Base-by-base conservation (phyloP, 2,329 filamentous ascomycete species). In the Paracoccidioides lutzii region DNA sequence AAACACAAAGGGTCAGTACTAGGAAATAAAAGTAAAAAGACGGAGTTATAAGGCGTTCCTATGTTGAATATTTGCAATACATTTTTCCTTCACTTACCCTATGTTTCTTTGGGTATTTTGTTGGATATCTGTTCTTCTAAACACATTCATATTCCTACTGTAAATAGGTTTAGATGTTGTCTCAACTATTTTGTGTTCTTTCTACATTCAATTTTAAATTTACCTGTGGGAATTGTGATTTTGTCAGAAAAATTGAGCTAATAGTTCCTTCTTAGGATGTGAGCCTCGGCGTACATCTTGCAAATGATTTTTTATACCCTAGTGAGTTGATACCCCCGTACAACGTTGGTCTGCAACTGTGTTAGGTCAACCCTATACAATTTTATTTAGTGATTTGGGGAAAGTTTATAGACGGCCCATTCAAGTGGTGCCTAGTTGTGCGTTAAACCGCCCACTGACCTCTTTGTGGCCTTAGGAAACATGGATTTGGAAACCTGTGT, bases 31-130 rank as follows among this genome's bases (percentile, higher is more conserved):
- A 58, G 35, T 46, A 60, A 58, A 49, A 73, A 72, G 59, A 70
- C 69, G 52, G 71, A 73, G 63, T 64, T 73, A 71, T 73, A 72
- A 73, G 69, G 64, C 53, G 38, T 45, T 57, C 61, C 55, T 58
- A 62, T 58, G 9, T 59, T 4, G 33, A 15, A 28, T 45, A 45
- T 7, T 44, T 30, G 9, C 9, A 53, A 44, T 40, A 35, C 6
- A 30, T 5, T 12, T 30, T 42, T 38, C 40, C 2, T n/a, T 42
- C 41, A 8, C 12, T 1, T 42, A 10, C 5, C 12, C 5, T 5
- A 33, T 42, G 5, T 41, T 1, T 28, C 4, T 40, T 12, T 10
- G 32, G 32, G 46, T 9, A 37, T 37, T 49, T 49, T 33, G 42
- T 15, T 22, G 32, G 32, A 32, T 7, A 15, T 37, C 6, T 49